Conservation (phyloP, 345 rosid species). For the Gossypium bickii region DNA sequence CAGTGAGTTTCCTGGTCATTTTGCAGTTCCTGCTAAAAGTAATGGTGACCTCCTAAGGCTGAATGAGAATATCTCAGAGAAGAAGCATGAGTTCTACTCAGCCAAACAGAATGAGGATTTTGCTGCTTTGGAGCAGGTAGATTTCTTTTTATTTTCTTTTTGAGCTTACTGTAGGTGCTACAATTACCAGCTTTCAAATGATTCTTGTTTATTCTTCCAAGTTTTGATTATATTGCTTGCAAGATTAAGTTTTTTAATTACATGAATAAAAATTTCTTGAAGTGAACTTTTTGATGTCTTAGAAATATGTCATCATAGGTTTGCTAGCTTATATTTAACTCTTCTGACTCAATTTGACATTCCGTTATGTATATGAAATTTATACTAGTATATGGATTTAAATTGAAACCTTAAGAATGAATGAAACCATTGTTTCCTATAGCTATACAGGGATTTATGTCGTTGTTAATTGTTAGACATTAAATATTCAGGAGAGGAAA, state of each 20-base stretch:
- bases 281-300: background rate
- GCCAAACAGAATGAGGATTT: conserved; percentile 76
- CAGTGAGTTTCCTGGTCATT: conserved; percentile 28
- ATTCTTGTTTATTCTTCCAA: background rate
- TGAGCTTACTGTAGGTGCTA: background rate
- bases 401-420: background rate
- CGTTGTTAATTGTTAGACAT: background rate
- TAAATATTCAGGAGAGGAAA: background rate
- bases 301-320: background rate
- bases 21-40: conserved; percentile 30
- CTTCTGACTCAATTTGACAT: background rate
- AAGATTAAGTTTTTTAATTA: background rate
- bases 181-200: background rate
- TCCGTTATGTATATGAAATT: background rate
- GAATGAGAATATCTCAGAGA: conserved; percentile 29
- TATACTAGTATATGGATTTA: background rate
- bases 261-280: background rate
- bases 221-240: background rate
- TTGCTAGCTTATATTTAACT: background rate
- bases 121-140: conserved; percentile 88
- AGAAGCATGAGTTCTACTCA: conserved; percentile 40
- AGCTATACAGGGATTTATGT: background rate
- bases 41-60: conserved; percentile 27
- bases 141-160: background rate
- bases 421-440: background rate